Base-by-base conservation (phyloP, 352 stramenopile genomes). In the Globisporangium spiculum region DNA sequence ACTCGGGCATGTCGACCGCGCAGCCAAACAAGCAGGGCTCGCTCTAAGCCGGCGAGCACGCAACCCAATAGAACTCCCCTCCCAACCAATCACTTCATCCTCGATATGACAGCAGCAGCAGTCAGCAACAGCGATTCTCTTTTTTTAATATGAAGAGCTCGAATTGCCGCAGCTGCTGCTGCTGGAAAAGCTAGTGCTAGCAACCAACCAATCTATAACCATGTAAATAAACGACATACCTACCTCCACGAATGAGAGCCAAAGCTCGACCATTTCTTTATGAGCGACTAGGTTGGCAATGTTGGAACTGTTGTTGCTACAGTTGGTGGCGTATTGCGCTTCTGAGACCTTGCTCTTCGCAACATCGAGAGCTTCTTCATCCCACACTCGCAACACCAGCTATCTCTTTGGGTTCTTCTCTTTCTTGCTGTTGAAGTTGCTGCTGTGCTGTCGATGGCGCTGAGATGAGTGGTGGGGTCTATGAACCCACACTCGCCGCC, bases 1-100 rank as follows among this genome's bases (percentile, higher is more conserved):
- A 78, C 59, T 86, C 84, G 63, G 83, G 83, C 32, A 93, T 93
- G 86, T 76, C 67, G 38, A 80, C 72, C 16, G 77, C 72, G 59
- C 73, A 68, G 48, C 79, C 81, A 10, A 80, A 68, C 63, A 82
- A 85, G 60, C 70, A 79, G 41, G 72, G 68, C 58, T 71, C 66
- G 53, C 65, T 86, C 52, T 83, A 64, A 60, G 30, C 27, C 18
- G 41, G 16, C 41, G 16, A 50, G 14, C 18, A 18, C 10, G 18
- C 55, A 60, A 60, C 20, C 55, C 34, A 60, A 60, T 60, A 64
- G 60, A 57, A 24, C n/a, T 4, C n/a, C 24, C 27, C 6, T 22
- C 12, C 20, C 22, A 32, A 9, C 20, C 24, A 22, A 34, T 46
- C 4, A 22, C 14, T 27, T 41, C 12, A 56, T 57, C 38, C 41